Evolutionary conservation across 2,329 filamentous ascomycete species (phyloP), one percentile per base, ranked within the genome.

Genomic region (Capronia epimyces): DNA sequence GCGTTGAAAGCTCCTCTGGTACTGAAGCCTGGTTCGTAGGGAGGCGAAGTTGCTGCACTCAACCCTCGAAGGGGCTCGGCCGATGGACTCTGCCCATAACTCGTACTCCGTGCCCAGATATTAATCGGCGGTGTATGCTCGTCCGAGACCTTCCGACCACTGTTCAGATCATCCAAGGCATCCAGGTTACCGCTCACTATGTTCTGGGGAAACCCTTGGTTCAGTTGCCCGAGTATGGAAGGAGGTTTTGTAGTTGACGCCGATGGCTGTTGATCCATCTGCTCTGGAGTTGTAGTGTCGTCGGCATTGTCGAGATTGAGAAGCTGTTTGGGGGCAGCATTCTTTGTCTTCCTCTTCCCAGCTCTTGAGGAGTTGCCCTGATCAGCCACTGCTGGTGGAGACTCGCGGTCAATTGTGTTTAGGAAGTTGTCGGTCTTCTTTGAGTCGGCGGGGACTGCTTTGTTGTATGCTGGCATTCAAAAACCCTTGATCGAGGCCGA

Each of bases 1-100:
- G 69, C 59, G 47, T 65, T 67, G 53, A 74, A 73, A 7, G 65
- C 66, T 34, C 68, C 67, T 43, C 66, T 64, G 40, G 65, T 67
- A 16, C 66, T 62, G 45, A 65, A 66, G 7, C 64, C 64, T 22
- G 69, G 66, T 53, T 71, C 68, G 29, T 65, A 67, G 15, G 69
- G 65, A 12, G 71, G 70, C 3, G 70, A 71, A 31, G 64, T 68
- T 39, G 63, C 65, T 16, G 65, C 21, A 29, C 46, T 55, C n/a
- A 57, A 40, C 9, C 50, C 54, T 22, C 46, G 47, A 24, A 55
- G 50, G n/a, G 50, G 43, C 24, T 60, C 56, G 36, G 45, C 49
- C 2, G 52, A 46, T 4, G 59, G 55, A 29, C 43, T 55, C 46
- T 50, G 53, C 36, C 58, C 50, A 41, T 59, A 55, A n/a, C 31